Evolutionary conservation across 2,329 filamentous ascomycete genomes (phyloP), one percentile per base, ranked within the genome.

Genomic region (Zalaria sp.): DNA sequence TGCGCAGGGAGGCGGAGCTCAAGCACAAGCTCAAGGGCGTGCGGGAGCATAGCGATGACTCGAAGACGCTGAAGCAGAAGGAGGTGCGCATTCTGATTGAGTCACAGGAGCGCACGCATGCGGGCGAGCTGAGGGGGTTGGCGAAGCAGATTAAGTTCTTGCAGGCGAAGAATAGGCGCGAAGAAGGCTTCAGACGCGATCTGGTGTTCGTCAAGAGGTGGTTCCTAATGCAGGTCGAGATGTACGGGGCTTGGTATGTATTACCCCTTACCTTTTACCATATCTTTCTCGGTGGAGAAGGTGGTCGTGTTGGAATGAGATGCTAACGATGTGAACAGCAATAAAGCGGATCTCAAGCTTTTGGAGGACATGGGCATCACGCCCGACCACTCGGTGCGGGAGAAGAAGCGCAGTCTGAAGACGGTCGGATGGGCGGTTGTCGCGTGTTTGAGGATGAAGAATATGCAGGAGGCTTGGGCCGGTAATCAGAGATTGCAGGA

Each of bases 81-180:
- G 49, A 55, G 25, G 57, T 58, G 31, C 56, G 55, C 43, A 53
- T 46, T 40, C 42, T 48, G 37, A 38, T 46, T 2, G 46, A 47
- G 11, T 26, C 26, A 6, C 77, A 81, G 37, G 78, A 86, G 53
- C 76, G 75, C 50, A 69, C 74, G 36, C 84, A 91, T 58, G 67
- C 71, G 53, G 79, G 79, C 59, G 84, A 93, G 63, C 67, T 95
- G 41, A 77, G 79, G 50, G 89, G 89, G 11, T 71, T 96, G 56
- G 75, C 77, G 41, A 83, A 91, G 64, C 88, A 96, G 63, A 89
- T 96, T 58, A 76, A 87, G 54, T 96, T 84, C 78, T 77, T 96
- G 59, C 78, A 87, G 53, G 84, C 85, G 2, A 77, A 81, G 40
- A 83, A 83, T 65, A 73, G 77, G 57, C 75, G 91, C 28, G 89